Base-by-base conservation (phyloP, 495 filamentous ascomycete genomes). In the Hypoxylon trugodes region DNA sequence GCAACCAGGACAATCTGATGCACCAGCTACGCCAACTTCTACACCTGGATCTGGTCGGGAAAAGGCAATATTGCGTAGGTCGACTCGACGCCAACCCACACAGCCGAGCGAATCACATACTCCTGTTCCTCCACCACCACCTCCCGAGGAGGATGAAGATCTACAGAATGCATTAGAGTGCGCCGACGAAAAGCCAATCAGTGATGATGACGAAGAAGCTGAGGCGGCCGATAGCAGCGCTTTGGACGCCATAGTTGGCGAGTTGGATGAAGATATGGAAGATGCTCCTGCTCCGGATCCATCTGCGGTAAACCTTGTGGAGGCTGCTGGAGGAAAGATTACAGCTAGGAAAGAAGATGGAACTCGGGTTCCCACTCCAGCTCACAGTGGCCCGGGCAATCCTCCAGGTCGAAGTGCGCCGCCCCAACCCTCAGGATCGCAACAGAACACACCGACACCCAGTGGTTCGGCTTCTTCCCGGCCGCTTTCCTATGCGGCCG, bases 261-360 rank as follows among this genome's bases (percentile, higher is more conserved):
- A 97, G 68, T 78, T 98, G 2, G 93, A 97, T 45, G 90, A 96
- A 37, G 91, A 93, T 15, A 86, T 96, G 76, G 90, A 93, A 18
- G 89, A 91, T 35, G 81, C 80, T 9, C 80, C 76, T 22, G 79
- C 81, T 2, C 83, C 88, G 12, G 95, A 98, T 64, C 90, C 93
- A 0, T 88, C 89, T 1, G 93, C 95, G 3, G 92, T 98, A 15
- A 97, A 93, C 69, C 84, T 99, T 73, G 94, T 98, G 73, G 88
- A 97, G 41, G 93, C 87, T 24, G 88, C 91, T 18, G 91, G 88
- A 1, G 95, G 93, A 24, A 97, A 93, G 71, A 90, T 98, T 9
- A 97, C 92, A 1, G 95, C 95, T n/a, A 89, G 91, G 24, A 96
- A 96, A 72, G 95, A 98, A 70, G 95, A 98, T 72, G 96, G 95